phyloP scores from a whole-genome alignment of 1,284 basidiomycete species.

The Ceratobasidium sp. region DNA sequence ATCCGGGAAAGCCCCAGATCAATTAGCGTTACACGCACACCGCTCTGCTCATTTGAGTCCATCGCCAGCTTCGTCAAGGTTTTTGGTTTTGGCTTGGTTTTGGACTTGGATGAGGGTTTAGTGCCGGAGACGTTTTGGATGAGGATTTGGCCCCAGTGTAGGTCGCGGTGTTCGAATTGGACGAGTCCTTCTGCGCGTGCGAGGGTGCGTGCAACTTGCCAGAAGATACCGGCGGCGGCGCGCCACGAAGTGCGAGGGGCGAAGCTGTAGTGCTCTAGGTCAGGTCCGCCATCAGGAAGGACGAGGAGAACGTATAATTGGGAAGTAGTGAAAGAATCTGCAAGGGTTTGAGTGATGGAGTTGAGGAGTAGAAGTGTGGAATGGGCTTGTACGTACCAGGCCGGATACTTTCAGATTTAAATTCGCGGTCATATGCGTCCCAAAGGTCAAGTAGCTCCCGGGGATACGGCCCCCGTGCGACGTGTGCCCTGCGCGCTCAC shows the following conservation, averaged over 20 bases:
- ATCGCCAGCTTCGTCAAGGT: conserved; percentile 58
- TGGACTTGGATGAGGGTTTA: background rate
- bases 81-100: conserved; percentile 40
- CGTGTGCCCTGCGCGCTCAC: conserved; percentile 71
- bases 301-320: conserved; percentile 92
- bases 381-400: conserved; percentile 71
- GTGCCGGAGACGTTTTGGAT: conserved; percentile 67
- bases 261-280: conserved; percentile 87
- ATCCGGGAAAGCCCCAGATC: conserved; percentile 94
- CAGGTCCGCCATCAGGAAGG: conserved; percentile 89
- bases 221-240: conserved; percentile 89
- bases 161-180: conserved; percentile 96
- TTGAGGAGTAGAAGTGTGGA: background rate
- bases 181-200: conserved; percentile 82
- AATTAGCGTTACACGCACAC: conserved; percentile 74
- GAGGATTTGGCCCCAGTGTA: conserved; percentile 97
- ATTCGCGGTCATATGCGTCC: conserved; percentile 81
- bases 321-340: conserved; percentile 79
- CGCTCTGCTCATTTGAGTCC: conserved; percentile 78
- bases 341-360: conserved; percentile 3
- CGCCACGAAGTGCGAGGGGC: conserved; percentile 73
- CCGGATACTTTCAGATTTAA: conserved; percentile 86
- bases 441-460: conserved; percentile 81
- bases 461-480: conserved; percentile 90
- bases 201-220: conserved; percentile 86